Conservation (phyloP, 257 asterid species). For the Thymus quinquecostatus region DNA sequence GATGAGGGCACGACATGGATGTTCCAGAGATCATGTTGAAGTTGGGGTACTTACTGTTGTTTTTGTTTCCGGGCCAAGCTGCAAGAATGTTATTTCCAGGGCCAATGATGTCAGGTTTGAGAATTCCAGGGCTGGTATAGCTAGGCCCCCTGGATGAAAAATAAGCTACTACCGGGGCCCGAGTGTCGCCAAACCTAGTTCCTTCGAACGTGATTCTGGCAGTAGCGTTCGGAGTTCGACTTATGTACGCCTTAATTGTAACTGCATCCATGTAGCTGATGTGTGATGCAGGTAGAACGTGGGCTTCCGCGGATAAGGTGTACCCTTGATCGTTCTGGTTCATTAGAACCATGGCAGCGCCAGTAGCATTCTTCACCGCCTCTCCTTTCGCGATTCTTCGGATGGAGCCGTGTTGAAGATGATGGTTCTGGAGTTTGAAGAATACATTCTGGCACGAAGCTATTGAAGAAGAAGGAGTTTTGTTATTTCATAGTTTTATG, state of each 20-base stretch:
- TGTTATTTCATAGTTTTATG: no score
- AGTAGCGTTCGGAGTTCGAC: background rate
- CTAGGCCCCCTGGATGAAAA: no score
- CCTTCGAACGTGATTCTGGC: conserved; percentile 27
- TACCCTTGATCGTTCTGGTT: background rate
- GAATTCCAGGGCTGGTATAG: conserved; percentile 7
- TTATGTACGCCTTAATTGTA: conserved; percentile 17
- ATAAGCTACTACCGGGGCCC: background rate
- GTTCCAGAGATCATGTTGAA: background rate
- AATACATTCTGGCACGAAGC: no score
- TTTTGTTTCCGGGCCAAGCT: conserved; percentile 21
- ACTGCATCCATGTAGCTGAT: conserved; percentile 21
- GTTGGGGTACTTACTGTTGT: no score
- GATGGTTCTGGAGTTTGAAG: no score
- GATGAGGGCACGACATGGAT: no score
- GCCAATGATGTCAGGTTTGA: no score
- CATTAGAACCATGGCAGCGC: conserved; percentile 32
- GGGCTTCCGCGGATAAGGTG: background rate
- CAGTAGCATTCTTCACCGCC: conserved; percentile 29
- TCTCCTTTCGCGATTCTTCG: background rate
- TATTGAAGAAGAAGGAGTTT: no score
- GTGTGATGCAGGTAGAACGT: conserved; percentile 22
- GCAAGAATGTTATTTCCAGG: conserved; percentile 41
- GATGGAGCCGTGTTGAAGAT: conserved; percentile 12
- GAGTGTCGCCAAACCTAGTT: conserved; percentile 24